These are phyloP conservation scores for Dictyostelium capitatum DNA, from an alignment of 78 protist species.

Conservation along the genomic window DNA sequence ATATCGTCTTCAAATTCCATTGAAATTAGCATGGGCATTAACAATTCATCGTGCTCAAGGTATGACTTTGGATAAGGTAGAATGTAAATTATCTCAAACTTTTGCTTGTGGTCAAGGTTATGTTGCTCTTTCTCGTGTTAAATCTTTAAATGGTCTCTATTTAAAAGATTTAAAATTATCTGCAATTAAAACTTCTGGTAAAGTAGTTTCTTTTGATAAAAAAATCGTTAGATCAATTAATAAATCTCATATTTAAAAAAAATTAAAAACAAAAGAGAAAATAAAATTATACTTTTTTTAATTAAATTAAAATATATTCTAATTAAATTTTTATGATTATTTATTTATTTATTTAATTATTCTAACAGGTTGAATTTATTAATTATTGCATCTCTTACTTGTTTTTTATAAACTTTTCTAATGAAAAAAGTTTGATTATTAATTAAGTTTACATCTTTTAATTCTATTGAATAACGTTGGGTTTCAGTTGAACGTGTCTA, in stretches of 20 bases:
- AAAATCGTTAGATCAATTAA: slow-evolving; percentile 12
- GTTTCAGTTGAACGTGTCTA: too few relatives aligned
- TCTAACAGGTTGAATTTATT: not conserved
- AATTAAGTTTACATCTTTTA: not conserved
- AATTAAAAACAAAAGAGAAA: not conserved
- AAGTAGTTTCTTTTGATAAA: slow-evolving; percentile 40
- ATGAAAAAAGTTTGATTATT: not conserved
- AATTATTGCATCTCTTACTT: slow-evolving; percentile 19
- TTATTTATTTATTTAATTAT: not conserved
- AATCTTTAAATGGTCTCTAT: slow-evolving; percentile 82
- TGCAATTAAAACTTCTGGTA: slow-evolving; percentile 43
- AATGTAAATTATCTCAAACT: slow-evolving; percentile 63
- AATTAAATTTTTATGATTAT: not conserved
- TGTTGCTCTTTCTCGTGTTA: slow-evolving; percentile 94
- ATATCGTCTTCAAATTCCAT: slow-evolving; percentile 88
- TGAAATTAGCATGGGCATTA: slow-evolving; percentile 95
- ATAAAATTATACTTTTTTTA: not conserved
- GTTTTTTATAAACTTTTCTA: slow-evolving; percentile 27
- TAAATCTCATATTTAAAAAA: not conserved
- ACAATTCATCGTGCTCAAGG: slow-evolving; percentile 97
- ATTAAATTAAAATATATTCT: too few relatives aligned
- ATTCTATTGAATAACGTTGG: not conserved
- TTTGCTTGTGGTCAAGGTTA: slow-evolving; percentile 95
- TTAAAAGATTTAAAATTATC: slow-evolving; percentile 14
- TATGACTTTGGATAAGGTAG: slow-evolving; percentile 88